Percentiles rank a stretch among this genome's conserved stretches.
phyloP scores from a whole-genome alignment of 805 yeast species.

The Maudiozyma turicensis region DNA sequence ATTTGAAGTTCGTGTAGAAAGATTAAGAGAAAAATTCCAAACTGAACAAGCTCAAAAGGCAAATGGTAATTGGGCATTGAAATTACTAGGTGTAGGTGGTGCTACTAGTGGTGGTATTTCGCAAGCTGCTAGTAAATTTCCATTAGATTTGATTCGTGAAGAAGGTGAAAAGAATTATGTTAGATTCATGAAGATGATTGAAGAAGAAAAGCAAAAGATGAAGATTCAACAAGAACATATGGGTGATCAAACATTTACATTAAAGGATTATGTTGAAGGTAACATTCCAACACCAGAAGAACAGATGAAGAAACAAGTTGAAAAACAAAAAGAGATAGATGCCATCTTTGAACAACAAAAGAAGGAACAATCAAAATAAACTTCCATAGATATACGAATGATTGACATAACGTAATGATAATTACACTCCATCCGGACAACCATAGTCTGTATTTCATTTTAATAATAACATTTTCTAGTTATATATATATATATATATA shows the following conservation, averaged over 20 bases:
- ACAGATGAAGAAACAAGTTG: conserved; percentile 34
- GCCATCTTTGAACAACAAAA: conserved; percentile 26
- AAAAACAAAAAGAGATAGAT: conserved; percentile 34
- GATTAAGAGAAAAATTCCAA: conserved; percentile 62
- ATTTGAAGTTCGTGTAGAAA: conserved; percentile 66
- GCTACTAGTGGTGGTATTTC: conserved; percentile 2
- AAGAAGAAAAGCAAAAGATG: conserved; percentile 64
- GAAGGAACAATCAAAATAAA: conserved; percentile 3
- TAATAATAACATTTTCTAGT: background rate
- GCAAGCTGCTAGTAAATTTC: conserved; percentile 35
- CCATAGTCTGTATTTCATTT: no score
- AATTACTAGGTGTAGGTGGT: conserved; percentile 48
- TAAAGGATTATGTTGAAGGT: conserved; percentile 77
- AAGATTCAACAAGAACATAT: conserved; percentile 66
- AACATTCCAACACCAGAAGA: conserved; percentile 74
- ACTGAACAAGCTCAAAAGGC: conserved; percentile 39
- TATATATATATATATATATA: background rate
- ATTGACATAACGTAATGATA: background rate
- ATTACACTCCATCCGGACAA: no score
- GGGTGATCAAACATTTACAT: conserved; percentile 66
- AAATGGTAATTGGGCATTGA: conserved; percentile 44
- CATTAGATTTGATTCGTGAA: conserved; percentile 80
- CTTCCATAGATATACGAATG: background rate
- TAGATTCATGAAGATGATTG: conserved; percentile 69
- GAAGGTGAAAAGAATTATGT: conserved; percentile 87